These are phyloP conservation scores for Ascochyta rabiei DNA, from an alignment of 2,329 filamentous ascomycete genomes.

Conservation along the genomic window DNA sequence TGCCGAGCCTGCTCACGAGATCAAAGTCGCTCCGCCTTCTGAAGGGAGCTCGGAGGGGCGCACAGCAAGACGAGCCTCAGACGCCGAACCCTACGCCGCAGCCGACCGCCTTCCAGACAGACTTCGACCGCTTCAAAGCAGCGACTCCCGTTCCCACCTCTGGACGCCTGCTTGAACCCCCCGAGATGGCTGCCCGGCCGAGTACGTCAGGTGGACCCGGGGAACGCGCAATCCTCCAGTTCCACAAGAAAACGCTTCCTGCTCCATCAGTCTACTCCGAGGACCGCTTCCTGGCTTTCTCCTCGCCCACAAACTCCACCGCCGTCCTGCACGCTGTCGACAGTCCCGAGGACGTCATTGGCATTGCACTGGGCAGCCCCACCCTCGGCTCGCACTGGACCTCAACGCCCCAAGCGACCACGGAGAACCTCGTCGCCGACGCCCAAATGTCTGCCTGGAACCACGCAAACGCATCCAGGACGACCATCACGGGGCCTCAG, in stretches of 20 bases:
- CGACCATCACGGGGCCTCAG: conserved; percentile 15
- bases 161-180: conserved; percentile 34
- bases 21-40: conserved; percentile 47
- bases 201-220: conserved; percentile 44
- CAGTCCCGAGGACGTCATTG: conserved; percentile 42
- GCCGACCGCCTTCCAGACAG: conserved; percentile 28
- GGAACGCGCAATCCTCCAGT: conserved; percentile 40
- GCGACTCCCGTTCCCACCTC: conserved; percentile 34
- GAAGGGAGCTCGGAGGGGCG: conserved; percentile 39
- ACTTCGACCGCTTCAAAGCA: conserved; percentile 42
- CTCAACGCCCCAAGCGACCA: conserved; percentile 27
- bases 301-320: conserved; percentile 37
- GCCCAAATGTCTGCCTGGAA: conserved; percentile 17
- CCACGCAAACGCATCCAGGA: conserved; percentile 12
- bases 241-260: conserved; percentile 46
- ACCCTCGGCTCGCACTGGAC: conserved; percentile 41
- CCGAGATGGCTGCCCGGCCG: conserved; percentile 41
- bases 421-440: conserved; percentile 12
- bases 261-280: conserved; percentile 32
- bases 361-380: conserved; percentile 49
- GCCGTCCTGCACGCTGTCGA: conserved; percentile 42
- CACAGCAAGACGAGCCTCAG: conserved; percentile 32
- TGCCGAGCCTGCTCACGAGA: conserved; percentile 47
- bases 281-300: conserved; percentile 33
- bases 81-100: conserved; percentile 31